Percentiles rank a stretch among this genome's conserved stretches.
These are phyloP conservation scores for Persicaria tinctoria DNA, from an alignment of 148 eudicot species.

Conservation along the genomic window DNA sequence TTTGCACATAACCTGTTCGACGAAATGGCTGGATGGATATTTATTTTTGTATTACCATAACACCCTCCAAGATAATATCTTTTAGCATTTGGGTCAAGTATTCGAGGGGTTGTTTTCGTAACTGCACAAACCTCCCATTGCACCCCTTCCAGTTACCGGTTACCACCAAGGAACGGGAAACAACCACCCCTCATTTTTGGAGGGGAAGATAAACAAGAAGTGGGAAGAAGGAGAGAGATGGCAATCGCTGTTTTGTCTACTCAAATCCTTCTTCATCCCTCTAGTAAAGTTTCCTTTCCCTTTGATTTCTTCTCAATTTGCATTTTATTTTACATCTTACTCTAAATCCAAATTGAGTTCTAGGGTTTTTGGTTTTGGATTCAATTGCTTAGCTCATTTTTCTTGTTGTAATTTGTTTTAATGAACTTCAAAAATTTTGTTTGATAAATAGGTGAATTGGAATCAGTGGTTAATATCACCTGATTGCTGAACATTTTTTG, in stretches of 20 bases:
- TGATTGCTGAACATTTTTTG: neutral
- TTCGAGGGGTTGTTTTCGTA: neutral
- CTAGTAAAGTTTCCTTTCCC: conserved; percentile 34
- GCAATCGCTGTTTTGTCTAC: conserved; percentile 51
- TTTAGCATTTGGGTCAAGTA: neutral
- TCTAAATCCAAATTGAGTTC: neutral
- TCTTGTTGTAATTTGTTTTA: neutral
- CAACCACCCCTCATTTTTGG: conserved; percentile 23
- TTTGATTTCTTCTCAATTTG: neutral
- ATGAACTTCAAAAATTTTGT: neutral
- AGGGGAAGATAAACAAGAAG: conserved; percentile 8
- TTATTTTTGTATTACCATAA: neutral
- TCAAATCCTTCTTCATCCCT: conserved; percentile 34
- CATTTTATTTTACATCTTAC: neutral
- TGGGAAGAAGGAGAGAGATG: conserved; percentile 24
- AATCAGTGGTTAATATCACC: neutral
- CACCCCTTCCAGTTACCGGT: neutral
- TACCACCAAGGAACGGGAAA: neutral
- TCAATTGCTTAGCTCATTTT: neutral
- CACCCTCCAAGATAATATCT: neutral
- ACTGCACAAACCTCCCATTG: neutral
- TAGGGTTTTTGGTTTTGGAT: neutral
- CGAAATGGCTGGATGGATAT: neutral
- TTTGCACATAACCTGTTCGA: neutral
- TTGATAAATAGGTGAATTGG: neutral